Base-by-base conservation (phyloP, 495 filamentous ascomycete genomes). In the Penicillium antarcticum region DNA sequence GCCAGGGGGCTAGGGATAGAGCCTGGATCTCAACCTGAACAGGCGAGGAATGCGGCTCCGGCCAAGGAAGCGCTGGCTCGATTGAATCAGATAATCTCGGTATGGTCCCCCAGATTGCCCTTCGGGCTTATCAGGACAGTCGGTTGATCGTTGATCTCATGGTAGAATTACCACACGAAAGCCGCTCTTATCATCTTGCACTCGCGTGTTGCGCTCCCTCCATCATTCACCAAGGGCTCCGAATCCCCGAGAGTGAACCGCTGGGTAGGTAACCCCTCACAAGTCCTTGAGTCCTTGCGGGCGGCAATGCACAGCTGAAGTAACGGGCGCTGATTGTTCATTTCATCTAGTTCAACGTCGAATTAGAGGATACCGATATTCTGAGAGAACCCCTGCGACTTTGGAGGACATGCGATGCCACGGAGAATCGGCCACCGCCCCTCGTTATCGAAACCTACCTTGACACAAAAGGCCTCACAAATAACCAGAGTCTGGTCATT, bases 361-460 rank as follows among this genome's bases (percentile, higher is more conserved):
- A 96, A 42, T 78, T 96, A 39, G 90, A 96, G 55, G 94, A 98
- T 47, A 92, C 90, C 46, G 90, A 95, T 60, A 82, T 83, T 37
- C 87, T 94, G 54, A 76, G 82, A 60, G 86, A 95, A 49, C 87
- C 91, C 51, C 76, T 97, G 29, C 77, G 79, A 55, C 75, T 84
- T 36, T 98, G 91, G 90, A 86, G 81, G 69, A 78, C 69, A 26
- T 88, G 84, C 50, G 89, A 92, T 70, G 80, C 86, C 41, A 79
- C 86, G 38, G 82, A 87, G 21, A 84, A 86, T 56, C 84, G 84
- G 46, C 94, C 94, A 17, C 90, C 89, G 35, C 88, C 91, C 16
- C 73, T 98, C 65, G 80, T 94, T 48, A 87, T 98, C 66, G 94
- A 98, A 72, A 87, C 88, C 23, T 97, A 86, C 61, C 72, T 98